phyloP scores from a whole-genome alignment of 768 basidiomycete genomes.

The Suillus plorans region DNA sequence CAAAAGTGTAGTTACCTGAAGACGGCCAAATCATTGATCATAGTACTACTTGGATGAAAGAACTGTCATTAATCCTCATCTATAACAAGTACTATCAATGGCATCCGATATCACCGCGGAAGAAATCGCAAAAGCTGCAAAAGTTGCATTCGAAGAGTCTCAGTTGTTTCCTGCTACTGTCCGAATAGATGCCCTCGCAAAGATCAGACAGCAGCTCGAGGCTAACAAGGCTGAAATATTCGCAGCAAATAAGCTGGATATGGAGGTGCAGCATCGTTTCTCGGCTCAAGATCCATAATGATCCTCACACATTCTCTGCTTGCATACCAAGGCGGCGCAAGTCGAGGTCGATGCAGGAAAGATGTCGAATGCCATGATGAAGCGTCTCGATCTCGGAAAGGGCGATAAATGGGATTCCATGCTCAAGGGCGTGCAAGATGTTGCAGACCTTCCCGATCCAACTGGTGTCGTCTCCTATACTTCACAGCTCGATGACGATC shows the following conservation, averaged over 20 bases:
- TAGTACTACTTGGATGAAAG: no score
- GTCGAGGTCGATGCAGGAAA: conserved; percentile 77
- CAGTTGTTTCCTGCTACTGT: conserved; percentile 73
- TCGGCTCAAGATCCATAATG: background rate
- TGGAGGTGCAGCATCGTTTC: conserved; percentile 51
- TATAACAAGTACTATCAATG: background rate
- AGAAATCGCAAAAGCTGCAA: conserved; percentile 75
- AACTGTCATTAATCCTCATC: background rate
- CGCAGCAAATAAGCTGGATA: conserved; percentile 76
- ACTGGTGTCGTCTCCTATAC: conserved; percentile 88
- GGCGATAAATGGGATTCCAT: conserved; percentile 94
- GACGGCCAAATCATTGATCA: no score
- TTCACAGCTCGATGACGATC: conserved; percentile 78
- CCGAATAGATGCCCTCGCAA: conserved; percentile 68
- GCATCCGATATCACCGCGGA: conserved; percentile 33
- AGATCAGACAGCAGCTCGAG: conserved; percentile 68
- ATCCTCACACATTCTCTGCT: background rate
- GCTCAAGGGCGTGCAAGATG: conserved; percentile 87
- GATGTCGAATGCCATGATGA: conserved; percentile 82
- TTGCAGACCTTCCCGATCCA: conserved; percentile 83
- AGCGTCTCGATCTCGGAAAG: conserved; percentile 75
- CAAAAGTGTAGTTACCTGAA: background rate
- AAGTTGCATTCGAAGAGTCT: conserved; percentile 81
- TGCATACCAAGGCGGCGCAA: conserved; percentile 60
- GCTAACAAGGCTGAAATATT: conserved; percentile 67